phyloP scores from a whole-genome alignment of 805 yeast genomes.

The Ogataea sp. region DNA sequence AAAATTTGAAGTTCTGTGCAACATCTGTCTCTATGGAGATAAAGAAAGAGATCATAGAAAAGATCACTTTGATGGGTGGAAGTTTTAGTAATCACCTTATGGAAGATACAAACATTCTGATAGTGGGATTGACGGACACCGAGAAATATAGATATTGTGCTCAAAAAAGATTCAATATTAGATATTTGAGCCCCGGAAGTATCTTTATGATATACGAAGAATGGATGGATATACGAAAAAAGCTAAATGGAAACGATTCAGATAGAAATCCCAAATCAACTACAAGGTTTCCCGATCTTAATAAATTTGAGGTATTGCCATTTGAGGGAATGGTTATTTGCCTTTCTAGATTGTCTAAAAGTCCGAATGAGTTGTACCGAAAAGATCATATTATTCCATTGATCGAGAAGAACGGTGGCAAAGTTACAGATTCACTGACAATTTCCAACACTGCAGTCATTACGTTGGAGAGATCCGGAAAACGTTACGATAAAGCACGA shows the following conservation, averaged over 20 bases:
- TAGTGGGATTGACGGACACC: constrained; percentile 51
- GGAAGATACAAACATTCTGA: constrained; percentile 49
- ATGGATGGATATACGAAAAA: constrained; percentile 41
- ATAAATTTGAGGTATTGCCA: constrained; percentile 26
- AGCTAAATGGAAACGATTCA: not conserved
- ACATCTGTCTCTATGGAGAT: constrained; percentile 39
- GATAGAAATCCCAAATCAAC: too few relatives aligned
- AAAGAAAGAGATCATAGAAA: constrained; percentile 34
- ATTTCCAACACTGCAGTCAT: constrained; percentile 35
- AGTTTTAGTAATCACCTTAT: constrained; percentile 46
- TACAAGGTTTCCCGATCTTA: too few relatives aligned
- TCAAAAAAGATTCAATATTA: constrained; percentile 45
- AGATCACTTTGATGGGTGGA: constrained; percentile 54
- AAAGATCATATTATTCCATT: constrained; percentile 25
- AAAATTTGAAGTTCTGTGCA: constrained; percentile 35
- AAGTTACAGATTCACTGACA: constrained; percentile 41
- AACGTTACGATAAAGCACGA: constrained; percentile 41
- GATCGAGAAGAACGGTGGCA: constrained; percentile 40
- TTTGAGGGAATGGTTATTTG: constrained; percentile 40
- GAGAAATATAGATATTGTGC: constrained; percentile 48
- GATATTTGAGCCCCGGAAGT: constrained; percentile 40
- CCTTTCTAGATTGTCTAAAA: constrained; percentile 29
- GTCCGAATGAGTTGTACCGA: constrained; percentile 14
- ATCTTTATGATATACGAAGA: constrained; percentile 35
- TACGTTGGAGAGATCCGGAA: constrained; percentile 43